These are phyloP conservation scores for Umbelopsis sp. DNA, from an alignment of 192 early-diverging fungal genomes.

Conservation along the genomic window DNA sequence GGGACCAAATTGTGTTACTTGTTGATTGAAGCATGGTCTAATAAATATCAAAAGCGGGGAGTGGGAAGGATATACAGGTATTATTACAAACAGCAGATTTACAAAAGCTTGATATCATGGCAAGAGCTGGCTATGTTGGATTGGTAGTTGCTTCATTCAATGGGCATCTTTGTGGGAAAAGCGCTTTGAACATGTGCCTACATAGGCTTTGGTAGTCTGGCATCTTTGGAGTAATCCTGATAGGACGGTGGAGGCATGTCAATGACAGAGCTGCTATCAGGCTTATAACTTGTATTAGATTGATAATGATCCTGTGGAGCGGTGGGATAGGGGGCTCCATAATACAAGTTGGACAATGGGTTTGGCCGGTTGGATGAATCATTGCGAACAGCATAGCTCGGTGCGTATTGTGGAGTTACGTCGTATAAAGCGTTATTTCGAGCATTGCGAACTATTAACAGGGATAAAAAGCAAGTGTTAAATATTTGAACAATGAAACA, in stretches of 20 bases:
- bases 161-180: too few species aligned
- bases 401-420: neutral
- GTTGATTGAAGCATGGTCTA: too few species aligned
- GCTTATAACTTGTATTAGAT: neutral
- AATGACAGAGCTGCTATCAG: slow-evolving; percentile 1
- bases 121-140: too few species aligned
- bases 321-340: neutral
- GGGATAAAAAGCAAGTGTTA: neutral
- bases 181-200: neutral
- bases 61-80: too few species aligned
- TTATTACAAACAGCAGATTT: too few species aligned
- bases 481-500: neutral
- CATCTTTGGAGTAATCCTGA: slow-evolving; percentile 36
- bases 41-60: too few species aligned
- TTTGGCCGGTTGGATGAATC: neutral
- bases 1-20: too few species aligned
- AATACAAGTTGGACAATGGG: neutral
- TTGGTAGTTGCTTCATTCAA: too few species aligned
- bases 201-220: slow-evolving; percentile 15
- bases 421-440: neutral
- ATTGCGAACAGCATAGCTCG: neutral
- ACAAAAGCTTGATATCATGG: too few species aligned
- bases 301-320: neutral
- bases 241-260: slow-evolving; percentile 37
- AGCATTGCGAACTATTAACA: neutral